Evolutionary conservation across 768 basidiomycete genomes (phyloP).

Genomic region (Cytidiella melzeri): DNA sequence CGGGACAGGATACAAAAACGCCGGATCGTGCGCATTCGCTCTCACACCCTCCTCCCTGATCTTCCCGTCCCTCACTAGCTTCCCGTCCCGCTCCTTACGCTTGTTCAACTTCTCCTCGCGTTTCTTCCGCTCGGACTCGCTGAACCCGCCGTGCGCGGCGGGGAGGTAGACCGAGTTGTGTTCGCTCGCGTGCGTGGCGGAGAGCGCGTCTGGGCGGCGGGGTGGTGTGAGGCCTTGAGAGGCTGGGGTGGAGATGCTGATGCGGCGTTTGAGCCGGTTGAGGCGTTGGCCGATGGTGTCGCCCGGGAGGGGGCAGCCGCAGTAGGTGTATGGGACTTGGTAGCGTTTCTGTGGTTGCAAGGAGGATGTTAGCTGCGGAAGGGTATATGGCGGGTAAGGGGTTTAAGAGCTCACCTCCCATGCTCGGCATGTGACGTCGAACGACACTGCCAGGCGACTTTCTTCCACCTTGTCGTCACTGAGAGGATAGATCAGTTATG

Average conservation of each 20-base stretch:
- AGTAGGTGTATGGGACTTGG: slow-evolving; percentile 47
- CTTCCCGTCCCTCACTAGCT: slow-evolving; percentile 21
- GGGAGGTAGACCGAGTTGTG: slow-evolving; percentile 34
- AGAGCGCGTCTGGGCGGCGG: slow-evolving; percentile 31
- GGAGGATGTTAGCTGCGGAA: too few species aligned
- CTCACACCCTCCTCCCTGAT: slow-evolving; percentile 2
- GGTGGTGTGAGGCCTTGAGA: slow-evolving; percentile 21
- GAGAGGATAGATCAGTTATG: background rate
- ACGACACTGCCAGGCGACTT: slow-evolving; percentile 34
- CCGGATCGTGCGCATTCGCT: slow-evolving; percentile 19
- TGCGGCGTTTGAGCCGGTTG: slow-evolving; percentile 22
- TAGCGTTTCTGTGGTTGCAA: slow-evolving; percentile 34
- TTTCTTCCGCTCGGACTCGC: slow-evolving; percentile 17
- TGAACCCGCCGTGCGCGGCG: background rate
- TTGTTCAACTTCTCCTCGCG: slow-evolving; percentile 23
- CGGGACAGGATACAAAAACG: slow-evolving; percentile 38
- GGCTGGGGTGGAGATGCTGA: background rate
- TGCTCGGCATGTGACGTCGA: slow-evolving; percentile 44
- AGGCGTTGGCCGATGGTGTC: slow-evolving; percentile 40
- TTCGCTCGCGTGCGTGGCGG: slow-evolving; percentile 50
- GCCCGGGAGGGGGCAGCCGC: slow-evolving; percentile 51
- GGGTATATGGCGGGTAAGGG: background rate
- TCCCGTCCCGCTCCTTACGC: slow-evolving; percentile 23
- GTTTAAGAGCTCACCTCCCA: slow-evolving; percentile 33
- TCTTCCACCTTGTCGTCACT: slow-evolving; percentile 50